phyloP scores from a whole-genome alignment of 129 eudicot species.

The Pittosporum tobira region DNA sequence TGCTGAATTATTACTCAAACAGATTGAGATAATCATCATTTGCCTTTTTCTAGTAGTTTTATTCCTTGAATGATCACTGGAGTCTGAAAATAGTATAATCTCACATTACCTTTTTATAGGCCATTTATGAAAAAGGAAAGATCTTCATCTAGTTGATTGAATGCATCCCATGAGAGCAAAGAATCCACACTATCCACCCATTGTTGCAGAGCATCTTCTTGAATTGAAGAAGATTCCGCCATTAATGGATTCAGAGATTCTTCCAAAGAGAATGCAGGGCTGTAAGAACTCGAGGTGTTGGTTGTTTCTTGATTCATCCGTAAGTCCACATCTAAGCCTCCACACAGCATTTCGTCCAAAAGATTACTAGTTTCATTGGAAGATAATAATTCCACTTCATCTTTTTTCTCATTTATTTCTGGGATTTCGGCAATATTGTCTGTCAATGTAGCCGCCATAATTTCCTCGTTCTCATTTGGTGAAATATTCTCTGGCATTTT shows the following conservation, averaged over 20 bases:
- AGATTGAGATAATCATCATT: neutral
- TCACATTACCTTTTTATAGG: too few relatives aligned
- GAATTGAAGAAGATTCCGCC: conserved; percentile 24
- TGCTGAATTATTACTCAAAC: neutral
- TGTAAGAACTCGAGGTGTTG: conserved; percentile 13
- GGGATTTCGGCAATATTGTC: conserved; percentile 9
- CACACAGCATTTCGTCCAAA: conserved; percentile 9
- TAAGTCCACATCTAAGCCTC: conserved; percentile 16
- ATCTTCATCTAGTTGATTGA: conserved; percentile 39
- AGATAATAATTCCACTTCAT: conserved; percentile 3
- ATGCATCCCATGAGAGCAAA: conserved; percentile 41
- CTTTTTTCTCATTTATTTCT: neutral
- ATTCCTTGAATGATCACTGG: too few relatives aligned
- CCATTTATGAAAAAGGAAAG: conserved; percentile 23
- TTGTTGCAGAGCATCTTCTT: conserved; percentile 31
- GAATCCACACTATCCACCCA: conserved; percentile 52
- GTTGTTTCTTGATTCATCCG: conserved; percentile 23
- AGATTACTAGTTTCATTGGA: conserved; percentile 4
- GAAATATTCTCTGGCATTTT: neutral
- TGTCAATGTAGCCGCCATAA: neutral
- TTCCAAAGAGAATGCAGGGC: conserved; percentile 29
- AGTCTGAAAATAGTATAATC: too few relatives aligned
- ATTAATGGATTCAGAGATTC: conserved; percentile 28
- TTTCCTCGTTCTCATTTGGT: neutral
- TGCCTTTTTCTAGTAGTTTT: too few relatives aligned